Base-by-base conservation (phyloP, 2,329 filamentous ascomycete genomes). In the Trichoderma koningiopsis region DNA sequence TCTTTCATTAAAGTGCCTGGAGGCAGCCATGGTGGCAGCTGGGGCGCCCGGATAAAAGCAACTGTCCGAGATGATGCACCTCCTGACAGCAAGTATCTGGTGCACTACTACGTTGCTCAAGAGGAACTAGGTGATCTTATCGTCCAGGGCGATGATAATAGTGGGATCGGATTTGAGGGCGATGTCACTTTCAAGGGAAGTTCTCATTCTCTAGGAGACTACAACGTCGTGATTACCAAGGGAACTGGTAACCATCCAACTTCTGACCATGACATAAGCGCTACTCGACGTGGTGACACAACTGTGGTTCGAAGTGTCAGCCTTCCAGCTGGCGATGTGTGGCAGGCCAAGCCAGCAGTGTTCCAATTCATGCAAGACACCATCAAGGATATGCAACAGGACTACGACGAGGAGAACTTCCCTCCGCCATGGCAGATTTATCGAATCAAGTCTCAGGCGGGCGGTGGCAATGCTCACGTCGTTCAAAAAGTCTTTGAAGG, bases 1-100 rank as follows among this genome's bases (percentile, higher is more conserved):
- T 92, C 93, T 63, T 97, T 98, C 80, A 89, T 97, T 76, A 99
- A 98, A 81, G 87, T 97, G 43, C 92, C 94, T 2, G 94, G 94
- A 27, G 94, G 94, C 65, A 83, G 85, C 24, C 87, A 97, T 79
- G 94, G 94, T 69, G 96, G 96, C 68, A 97, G 89, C 81, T 99
- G 96, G 96, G 96, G 90, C 67, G 93, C 91, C 47, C 87, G 96
- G 70, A 90, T 99, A 76, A 94, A 92, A 81, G 96, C 96, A 27
- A 87, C 87, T 55, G 91, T 92, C 49, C 88, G 92, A 59, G 87
- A 89, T 5, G 91, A 91, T 77, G 91, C 87, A 0, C 85, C 89
- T 5, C 78, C 83, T 1, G 84, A 91, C 71, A 83, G 93, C 69
- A 92, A 92, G 78, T 95, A 91, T 0, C 90, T 92, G 2, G 79